Conservation (phyloP, 2,329 filamentous ascomycete genomes). For the Verticillium klebahnii region DNA sequence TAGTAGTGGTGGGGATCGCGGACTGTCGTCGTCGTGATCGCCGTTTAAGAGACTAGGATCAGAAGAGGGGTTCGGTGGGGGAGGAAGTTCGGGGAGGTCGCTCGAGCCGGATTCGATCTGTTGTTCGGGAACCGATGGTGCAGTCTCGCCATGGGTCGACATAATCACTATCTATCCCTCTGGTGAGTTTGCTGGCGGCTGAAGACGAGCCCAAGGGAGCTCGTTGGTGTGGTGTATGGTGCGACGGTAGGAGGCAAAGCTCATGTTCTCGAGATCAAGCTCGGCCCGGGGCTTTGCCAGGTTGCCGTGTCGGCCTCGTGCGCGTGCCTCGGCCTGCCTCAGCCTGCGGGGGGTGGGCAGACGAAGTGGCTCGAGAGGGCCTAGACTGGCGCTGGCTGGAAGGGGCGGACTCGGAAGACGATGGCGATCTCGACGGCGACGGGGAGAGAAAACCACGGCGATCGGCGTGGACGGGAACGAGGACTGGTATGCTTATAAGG, state of each 20-base stretch:
- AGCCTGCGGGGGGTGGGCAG: constrained; percentile 1
- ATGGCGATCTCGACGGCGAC: constrained; percentile 5
- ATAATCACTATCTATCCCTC: background rate
- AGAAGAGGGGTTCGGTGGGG: constrained; percentile 36
- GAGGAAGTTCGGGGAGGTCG: constrained; percentile 30
- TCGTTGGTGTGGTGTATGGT: background rate
- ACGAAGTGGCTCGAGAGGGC: background rate
- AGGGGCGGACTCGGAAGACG: background rate
- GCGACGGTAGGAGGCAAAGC: background rate
- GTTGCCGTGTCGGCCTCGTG: background rate
- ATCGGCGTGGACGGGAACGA: background rate
- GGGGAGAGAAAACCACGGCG: background rate
- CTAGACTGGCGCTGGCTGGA: constrained; percentile 1
- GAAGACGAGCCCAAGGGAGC: background rate
- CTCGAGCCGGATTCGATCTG: constrained; percentile 5
- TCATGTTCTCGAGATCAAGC: constrained; percentile 7
- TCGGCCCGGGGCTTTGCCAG: background rate
- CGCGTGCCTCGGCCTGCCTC: constrained; percentile 6
- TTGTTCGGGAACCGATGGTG: background rate
- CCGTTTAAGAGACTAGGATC: constrained; percentile 24
- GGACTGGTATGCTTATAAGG: background rate
- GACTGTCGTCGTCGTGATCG: constrained; percentile 16
- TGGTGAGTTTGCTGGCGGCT: constrained; percentile 16
- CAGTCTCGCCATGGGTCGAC: background rate
- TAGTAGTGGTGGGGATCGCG: constrained; percentile 21